These are phyloP conservation scores for Aspergillus conjunctus DNA, from an alignment of 495 filamentous ascomycete species.

Conservation along the genomic window DNA sequence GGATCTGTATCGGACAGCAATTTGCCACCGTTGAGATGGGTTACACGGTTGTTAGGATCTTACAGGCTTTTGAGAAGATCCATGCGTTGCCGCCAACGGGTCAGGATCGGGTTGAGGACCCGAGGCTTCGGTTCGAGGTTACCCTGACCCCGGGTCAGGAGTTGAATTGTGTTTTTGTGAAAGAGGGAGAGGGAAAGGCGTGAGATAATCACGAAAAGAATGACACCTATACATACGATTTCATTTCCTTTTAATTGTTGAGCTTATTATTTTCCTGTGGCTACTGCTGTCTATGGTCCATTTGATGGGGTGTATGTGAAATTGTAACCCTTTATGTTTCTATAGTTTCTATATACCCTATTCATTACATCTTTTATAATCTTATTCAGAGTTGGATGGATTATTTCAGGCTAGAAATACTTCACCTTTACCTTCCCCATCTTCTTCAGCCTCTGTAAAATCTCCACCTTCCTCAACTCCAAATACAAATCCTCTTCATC, in stretches of 20 bases:
- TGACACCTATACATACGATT: neutral
- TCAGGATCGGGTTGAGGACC: slow-evolving; percentile 40
- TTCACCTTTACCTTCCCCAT: slow-evolving; percentile 32
- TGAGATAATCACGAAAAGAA: neutral
- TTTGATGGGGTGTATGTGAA: neutral
- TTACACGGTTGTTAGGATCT: slow-evolving; percentile 61
- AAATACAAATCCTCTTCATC: slow-evolving; percentile 47
- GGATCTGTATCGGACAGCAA: slow-evolving; percentile 64
- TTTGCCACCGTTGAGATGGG: slow-evolving; percentile 64
- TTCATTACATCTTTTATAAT: neutral
- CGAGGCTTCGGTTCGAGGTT: slow-evolving; percentile 41
- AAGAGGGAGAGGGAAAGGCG: slow-evolving; percentile 30
- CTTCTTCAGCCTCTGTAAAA: slow-evolving; percentile 44
- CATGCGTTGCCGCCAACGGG: slow-evolving; percentile 38
- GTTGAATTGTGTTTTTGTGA: slow-evolving; percentile 48
- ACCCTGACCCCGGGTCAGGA: slow-evolving; percentile 44
- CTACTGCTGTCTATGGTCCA: neutral
- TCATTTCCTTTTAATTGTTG: neutral
- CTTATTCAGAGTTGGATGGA: too few relatives aligned
- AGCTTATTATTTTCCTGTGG: too few relatives aligned
- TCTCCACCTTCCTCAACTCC: slow-evolving; percentile 45
- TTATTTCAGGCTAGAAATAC: slow-evolving; percentile 19
- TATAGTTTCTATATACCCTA: neutral
- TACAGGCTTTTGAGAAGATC: slow-evolving; percentile 62
- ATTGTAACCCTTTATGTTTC: neutral